Conservation (phyloP, 495 filamentous ascomycete genomes). For the Penicillium salamii region DNA sequence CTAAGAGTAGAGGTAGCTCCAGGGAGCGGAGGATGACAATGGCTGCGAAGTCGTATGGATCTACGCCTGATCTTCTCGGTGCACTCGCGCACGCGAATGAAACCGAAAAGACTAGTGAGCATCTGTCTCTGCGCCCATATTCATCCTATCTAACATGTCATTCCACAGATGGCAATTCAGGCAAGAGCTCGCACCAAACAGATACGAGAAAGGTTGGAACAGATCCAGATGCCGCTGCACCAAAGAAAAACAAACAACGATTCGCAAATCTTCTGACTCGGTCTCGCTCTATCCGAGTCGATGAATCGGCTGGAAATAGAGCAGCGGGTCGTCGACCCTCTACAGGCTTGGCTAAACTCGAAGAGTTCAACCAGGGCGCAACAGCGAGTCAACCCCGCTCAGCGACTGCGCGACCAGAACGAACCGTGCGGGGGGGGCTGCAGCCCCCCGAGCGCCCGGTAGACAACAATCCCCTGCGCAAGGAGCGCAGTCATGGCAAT, state of each 20-base stretch:
- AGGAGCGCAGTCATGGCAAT: conserved; percentile 47
- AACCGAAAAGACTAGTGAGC: conserved; percentile 32
- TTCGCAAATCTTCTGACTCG: conserved; percentile 61
- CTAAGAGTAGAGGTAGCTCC: conserved; percentile 45
- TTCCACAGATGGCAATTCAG: conserved; percentile 12
- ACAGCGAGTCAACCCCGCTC: conserved; percentile 44
- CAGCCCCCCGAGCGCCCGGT: conserved; percentile 50
- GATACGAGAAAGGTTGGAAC: conserved; percentile 28
- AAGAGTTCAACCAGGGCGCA: conserved; percentile 34
- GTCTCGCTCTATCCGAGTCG: conserved; percentile 63
- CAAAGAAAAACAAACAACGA: conserved; percentile 48
- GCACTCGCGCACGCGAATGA: conserved; percentile 28
- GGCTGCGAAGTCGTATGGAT: conserved; percentile 35
- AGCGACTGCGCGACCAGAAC: conserved; percentile 59
- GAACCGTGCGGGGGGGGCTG: conserved; percentile 40
- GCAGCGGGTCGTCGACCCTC: conserved; percentile 41
- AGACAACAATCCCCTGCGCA: conserved; percentile 35
- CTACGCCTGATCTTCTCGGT: conserved; percentile 40
- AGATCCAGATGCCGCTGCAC: conserved; percentile 26
- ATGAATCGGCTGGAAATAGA: conserved; percentile 40
- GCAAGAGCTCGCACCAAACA: conserved; percentile 19
- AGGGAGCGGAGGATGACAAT: conserved; percentile 38
- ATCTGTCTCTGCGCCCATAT: neutral
- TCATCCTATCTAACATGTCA: conserved; percentile 9
- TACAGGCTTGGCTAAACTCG: conserved; percentile 40